These are phyloP conservation scores for Fusarium nodosum DNA, from an alignment of 2,329 filamentous ascomycete species.

Conservation along the genomic window DNA sequence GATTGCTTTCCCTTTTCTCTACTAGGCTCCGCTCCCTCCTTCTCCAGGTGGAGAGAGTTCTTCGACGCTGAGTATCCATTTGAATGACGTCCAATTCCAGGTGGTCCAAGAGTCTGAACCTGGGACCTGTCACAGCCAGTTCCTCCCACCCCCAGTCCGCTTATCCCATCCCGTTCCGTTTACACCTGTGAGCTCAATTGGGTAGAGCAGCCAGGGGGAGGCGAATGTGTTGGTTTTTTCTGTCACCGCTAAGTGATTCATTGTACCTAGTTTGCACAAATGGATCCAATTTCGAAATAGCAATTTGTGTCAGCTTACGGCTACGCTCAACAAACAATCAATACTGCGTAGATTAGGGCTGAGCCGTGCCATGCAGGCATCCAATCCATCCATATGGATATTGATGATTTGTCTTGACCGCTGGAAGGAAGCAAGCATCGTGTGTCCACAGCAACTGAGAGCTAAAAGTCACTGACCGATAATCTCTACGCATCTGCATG, in stretches of 20 bases:
- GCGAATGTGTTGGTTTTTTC: conserved; percentile 13
- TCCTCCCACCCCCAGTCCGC: conserved; percentile 5
- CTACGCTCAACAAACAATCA: conserved; percentile 32
- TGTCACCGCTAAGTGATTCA: conserved; percentile 29
- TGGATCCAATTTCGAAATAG: conserved; percentile 41
- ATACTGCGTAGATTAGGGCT: conserved; percentile 21
- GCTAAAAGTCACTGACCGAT: conserved; percentile 19
- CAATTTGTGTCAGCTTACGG: conserved; percentile 37
- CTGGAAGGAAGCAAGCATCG: conserved; percentile 40
- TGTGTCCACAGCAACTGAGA: conserved; percentile 17
- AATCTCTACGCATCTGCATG: conserved; percentile 1
- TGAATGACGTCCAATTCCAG: conserved; percentile 51
- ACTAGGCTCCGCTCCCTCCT: conserved; percentile 22
- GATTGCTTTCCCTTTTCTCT: conserved; percentile 24
- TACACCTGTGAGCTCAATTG: conserved; percentile 22
- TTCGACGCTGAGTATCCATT: conserved; percentile 30
- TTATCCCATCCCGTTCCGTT: conserved; percentile 7
- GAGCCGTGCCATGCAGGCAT: conserved; percentile 20
- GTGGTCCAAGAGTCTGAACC: conserved; percentile 39
- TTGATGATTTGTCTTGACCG: conserved; percentile 41
- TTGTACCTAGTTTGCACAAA: conserved; percentile 19
- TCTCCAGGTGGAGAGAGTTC: conserved; percentile 37
- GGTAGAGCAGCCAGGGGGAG: conserved; percentile 39
- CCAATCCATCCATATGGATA: conserved; percentile 2
- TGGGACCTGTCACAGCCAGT: conserved; percentile 31